phyloP scores from a whole-genome alignment of 2,329 filamentous ascomycete genomes.

The Gnomoniopsis smithogilvyi region DNA sequence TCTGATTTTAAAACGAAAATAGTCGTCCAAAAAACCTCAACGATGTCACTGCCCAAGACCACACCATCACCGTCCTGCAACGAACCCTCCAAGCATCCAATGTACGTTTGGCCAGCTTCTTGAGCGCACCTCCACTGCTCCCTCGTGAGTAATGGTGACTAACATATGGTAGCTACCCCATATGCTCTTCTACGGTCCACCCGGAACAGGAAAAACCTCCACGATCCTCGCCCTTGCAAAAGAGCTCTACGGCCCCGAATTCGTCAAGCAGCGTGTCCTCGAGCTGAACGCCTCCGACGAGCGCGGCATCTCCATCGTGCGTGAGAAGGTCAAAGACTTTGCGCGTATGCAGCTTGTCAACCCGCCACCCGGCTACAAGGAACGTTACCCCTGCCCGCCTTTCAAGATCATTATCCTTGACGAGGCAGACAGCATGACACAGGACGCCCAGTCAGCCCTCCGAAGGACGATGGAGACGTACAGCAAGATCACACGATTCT shows the following conservation, averaged over 20 bases:
- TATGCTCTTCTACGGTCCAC: constrained; percentile 98
- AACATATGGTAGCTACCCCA: constrained; percentile 70
- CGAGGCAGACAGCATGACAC: constrained; percentile 98
- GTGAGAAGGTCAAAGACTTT: constrained; percentile 98
- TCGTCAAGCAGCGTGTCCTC: constrained; percentile 91
- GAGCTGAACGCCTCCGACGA: constrained; percentile 99
- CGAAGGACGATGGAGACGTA: constrained; percentile 98
- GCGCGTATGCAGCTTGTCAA: constrained; percentile 92
- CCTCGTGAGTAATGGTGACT: background rate
- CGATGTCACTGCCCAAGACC: constrained; percentile 96
- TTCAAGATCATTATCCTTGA: constrained; percentile 99
- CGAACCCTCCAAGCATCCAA: constrained; percentile 94
- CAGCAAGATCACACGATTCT: constrained; percentile 93
- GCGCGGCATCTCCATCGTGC: constrained; percentile 93
- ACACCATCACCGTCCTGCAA: constrained; percentile 89
- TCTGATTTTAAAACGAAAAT: constrained; percentile 20
- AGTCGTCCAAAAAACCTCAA: constrained; percentile 91
- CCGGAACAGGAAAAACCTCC: constrained; percentile 95
- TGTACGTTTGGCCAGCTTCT: constrained; percentile 39
- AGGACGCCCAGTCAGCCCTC: constrained; percentile 91
- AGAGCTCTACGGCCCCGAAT: constrained; percentile 92
- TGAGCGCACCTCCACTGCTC: background rate
- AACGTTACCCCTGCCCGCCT: constrained; percentile 84
- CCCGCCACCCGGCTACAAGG: constrained; percentile 64
- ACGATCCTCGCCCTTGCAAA: constrained; percentile 96